A percentile compares a stretch with the other conserved stretches of the same genome.
These are phyloP conservation scores for Ogataea paradorogensis DNA, from an alignment of 805 yeast species.

Conservation along the genomic window DNA sequence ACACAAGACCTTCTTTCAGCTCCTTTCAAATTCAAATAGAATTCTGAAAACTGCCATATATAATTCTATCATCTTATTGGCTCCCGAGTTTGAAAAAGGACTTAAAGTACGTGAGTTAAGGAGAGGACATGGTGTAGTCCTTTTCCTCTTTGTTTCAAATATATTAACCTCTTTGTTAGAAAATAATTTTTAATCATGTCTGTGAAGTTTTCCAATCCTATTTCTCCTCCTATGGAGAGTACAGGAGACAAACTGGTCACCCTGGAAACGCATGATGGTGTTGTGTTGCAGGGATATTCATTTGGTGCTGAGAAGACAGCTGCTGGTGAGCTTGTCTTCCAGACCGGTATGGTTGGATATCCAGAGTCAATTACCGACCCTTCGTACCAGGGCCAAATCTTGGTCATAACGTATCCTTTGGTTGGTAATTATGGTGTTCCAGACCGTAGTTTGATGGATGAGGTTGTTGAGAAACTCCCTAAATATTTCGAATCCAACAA, in stretches of 20 bases:
- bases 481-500: constrained; percentile 88
- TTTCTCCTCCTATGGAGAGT: constrained; percentile 85
- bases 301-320: constrained; percentile 88
- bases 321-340: constrained; percentile 98
- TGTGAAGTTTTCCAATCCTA: constrained; percentile 66
- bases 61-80: constrained; percentile 2
- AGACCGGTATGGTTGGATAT: constrained; percentile 99
- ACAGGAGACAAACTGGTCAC: constrained; percentile 82
- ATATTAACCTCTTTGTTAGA: constrained; percentile 4
- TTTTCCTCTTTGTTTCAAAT: not conserved
- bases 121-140: constrained; percentile 7
- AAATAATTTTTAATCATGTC: constrained; percentile 29
- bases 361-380: constrained; percentile 98
- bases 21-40: constrained; percentile 13
- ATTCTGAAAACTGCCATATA: constrained; percentile 15
- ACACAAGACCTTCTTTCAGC: constrained; percentile 32
- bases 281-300: constrained; percentile 88
- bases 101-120: constrained; percentile 10
- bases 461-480: constrained; percentile 71
- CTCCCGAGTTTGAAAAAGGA: constrained; percentile 13
- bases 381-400: constrained; percentile 94
- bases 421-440: constrained; percentile 99
- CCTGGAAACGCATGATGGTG: constrained; percentile 84
- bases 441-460: constrained; percentile 74
- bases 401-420: constrained; percentile 93